phyloP scores from a whole-genome alignment of 2,329 filamentous ascomycete genomes.

The Aureobasidium lini region DNA sequence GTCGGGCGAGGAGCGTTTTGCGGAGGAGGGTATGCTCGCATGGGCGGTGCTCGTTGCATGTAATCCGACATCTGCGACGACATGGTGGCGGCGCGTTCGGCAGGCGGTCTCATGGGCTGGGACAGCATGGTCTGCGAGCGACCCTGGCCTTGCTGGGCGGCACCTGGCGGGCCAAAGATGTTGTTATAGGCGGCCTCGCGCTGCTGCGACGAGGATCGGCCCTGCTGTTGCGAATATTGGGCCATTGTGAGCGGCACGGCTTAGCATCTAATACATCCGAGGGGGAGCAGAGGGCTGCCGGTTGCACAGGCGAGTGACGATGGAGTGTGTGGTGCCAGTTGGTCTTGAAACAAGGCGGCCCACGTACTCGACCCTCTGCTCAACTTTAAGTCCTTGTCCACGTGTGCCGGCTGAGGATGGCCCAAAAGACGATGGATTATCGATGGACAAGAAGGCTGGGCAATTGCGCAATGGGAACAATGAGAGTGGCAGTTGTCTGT shows the following conservation, averaged over 20 bases:
- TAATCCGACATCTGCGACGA: slow-evolving; percentile 37
- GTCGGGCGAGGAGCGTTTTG: slow-evolving; percentile 37
- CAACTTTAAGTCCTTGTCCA: slow-evolving; percentile 4
- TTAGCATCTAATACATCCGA: not conserved
- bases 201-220: slow-evolving; percentile 54
- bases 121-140: slow-evolving; percentile 95
- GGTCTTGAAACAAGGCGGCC: slow-evolving; percentile 4
- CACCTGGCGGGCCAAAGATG: slow-evolving; percentile 85
- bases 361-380: slow-evolving; percentile 4
- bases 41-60: slow-evolving; percentile 59
- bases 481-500: not conserved
- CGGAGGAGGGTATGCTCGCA: slow-evolving; percentile 38
- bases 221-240: slow-evolving; percentile 54
- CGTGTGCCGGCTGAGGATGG: not conserved
- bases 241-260: slow-evolving; percentile 41
- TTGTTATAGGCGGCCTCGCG: slow-evolving; percentile 93
- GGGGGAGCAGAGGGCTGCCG: slow-evolving; percentile 1
- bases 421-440: not conserved
- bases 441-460: not conserved
- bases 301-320: not conserved
- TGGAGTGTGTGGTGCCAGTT: not conserved
- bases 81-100: slow-evolving; percentile 69
- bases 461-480: not conserved
- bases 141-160: slow-evolving; percentile 50
- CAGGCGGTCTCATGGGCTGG: slow-evolving; percentile 54